Evolutionary conservation across 345 rosid species (phyloP).

Genomic region (Eucalyptus erythrocorys): DNA sequence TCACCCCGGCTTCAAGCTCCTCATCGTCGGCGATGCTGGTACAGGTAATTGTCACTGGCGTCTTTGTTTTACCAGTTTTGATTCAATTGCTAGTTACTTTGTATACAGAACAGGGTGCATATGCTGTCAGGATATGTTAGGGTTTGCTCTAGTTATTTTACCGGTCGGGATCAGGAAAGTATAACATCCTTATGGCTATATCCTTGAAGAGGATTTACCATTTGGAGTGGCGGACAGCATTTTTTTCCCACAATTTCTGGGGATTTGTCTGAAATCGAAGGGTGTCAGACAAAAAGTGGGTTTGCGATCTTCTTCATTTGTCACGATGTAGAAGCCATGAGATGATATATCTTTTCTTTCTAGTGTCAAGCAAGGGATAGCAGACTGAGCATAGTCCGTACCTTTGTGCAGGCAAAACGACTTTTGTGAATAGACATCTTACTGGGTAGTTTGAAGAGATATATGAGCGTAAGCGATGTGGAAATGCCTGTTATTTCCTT

Average conservation of each 20-base stretch:
- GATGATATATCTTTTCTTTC: not conserved
- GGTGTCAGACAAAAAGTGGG: not conserved
- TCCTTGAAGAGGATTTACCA: not conserved
- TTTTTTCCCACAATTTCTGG: not conserved
- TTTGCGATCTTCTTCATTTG: not conserved
- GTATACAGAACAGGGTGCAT: not conserved
- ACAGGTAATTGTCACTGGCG: constrained; percentile 36
- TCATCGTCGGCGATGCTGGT: constrained; percentile 95
- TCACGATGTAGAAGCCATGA: not conserved
- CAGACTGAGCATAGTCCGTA: not conserved
- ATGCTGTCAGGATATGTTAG: accelerated
- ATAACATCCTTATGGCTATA: not conserved
- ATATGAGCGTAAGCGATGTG: constrained; percentile 65
- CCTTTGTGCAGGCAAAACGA: constrained; percentile 57
- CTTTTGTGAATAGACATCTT: constrained; percentile 79
- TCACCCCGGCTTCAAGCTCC: constrained; percentile 96
- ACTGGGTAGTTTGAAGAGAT: constrained; percentile 93
- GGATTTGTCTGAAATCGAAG: not conserved
- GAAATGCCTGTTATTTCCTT: not conserved
- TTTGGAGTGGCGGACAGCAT: not conserved
- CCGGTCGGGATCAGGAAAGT: not conserved
- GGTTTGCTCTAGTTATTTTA: not conserved
- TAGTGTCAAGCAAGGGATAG: not conserved
- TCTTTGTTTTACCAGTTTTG: not conserved
- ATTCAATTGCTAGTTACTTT: not conserved